Conservation (phyloP, 148 eudicot genomes). For the Nepenthes mirabilis region DNA sequence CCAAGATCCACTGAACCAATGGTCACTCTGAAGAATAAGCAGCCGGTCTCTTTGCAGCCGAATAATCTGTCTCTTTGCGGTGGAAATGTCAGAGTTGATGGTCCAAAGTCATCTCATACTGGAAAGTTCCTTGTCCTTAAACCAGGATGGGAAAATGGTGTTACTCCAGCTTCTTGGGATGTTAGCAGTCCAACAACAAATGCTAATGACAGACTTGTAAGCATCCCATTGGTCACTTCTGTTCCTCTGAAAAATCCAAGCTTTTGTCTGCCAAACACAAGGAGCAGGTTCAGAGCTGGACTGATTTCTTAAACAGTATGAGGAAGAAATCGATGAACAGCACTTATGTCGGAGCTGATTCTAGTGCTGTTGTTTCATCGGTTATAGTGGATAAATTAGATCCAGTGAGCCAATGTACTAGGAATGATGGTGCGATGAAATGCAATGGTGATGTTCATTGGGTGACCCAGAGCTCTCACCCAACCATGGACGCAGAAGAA, state of each 20-base stretch:
- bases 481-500: slow-evolving; percentile 43
- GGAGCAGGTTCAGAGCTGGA: slow-evolving; percentile 65
- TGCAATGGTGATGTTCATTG: slow-evolving; percentile 31
- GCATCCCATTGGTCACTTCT: slow-evolving; percentile 26
- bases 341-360: slow-evolving; percentile 15
- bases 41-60: slow-evolving; percentile 34
- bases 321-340: slow-evolving; percentile 47
- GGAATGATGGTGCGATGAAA: slow-evolving; percentile 23
- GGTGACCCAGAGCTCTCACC: slow-evolving; percentile 10
- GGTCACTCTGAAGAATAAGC: slow-evolving; percentile 38
- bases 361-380: slow-evolving; percentile 22
- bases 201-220: slow-evolving; percentile 19
- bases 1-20: slow-evolving; percentile 30
- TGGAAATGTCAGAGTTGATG: slow-evolving; percentile 33
- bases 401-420: slow-evolving; percentile 12
- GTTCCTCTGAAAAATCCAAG: slow-evolving; percentile 22
- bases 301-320: slow-evolving; percentile 74
- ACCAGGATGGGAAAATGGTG: slow-evolving; percentile 53
- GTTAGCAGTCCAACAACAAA: slow-evolving; percentile 20
- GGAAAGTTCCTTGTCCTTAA: slow-evolving; percentile 55
- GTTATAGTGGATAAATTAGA: slow-evolving; percentile 4
- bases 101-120: slow-evolving; percentile 28
- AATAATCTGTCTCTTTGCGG: slow-evolving; percentile 34
- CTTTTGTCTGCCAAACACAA: slow-evolving; percentile 26
- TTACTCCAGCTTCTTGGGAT: slow-evolving; percentile 27